Base-by-base conservation (phyloP, 2,329 filamentous ascomycete genomes). In the Phaeophleospora eucalypticola region DNA sequence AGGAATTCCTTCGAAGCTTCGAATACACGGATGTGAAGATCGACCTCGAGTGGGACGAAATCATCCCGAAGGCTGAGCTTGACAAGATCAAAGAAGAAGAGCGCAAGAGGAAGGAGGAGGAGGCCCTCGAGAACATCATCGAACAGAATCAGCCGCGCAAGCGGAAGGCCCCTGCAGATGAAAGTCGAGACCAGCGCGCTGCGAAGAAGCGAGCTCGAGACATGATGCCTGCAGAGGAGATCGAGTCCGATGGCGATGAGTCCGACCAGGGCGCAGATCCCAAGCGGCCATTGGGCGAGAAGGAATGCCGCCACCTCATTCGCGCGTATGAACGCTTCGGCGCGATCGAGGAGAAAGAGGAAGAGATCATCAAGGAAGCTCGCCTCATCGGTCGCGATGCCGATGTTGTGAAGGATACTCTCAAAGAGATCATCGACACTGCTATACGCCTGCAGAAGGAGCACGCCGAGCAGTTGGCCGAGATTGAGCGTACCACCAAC, bases 1-100 rank as follows among this genome's bases (percentile, higher is more conserved):
- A 96, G 65, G 95, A 95, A 52, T 98, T 97, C 68, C 83, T 98
- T 72, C 83, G 80, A 58, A 84, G 82, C 50, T 87, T 87, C 58
- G 89, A 97, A 64, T 95, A 95, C 62, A 96, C 93, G 1, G 93
- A 98, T 67, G 91, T 97, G 68, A 97, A 97, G 70, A 87, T 97
- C 50, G 79, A 97, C 55, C 82, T 97, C 19, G 89, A 94, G 58
- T 98, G 93, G 93, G 93, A 98, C 61, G 87, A 97, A 57, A 98
- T 98, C 60, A 97, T 98, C 58, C 94, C 93, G 0, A 89, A 90
- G 49, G 89, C 95, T 6, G 84, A 95, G 61, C 79, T 98, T 15
- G 90, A 90, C 14, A 84, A 83, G 50, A 86, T 97, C 69, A 95
- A 94, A 66, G 84, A 83, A 0, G 88, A 95, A 41, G 91, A 97